Evolutionary conservation across 257 asterid species (phyloP).

Genomic region (Leptodermis oblonga): DNA sequence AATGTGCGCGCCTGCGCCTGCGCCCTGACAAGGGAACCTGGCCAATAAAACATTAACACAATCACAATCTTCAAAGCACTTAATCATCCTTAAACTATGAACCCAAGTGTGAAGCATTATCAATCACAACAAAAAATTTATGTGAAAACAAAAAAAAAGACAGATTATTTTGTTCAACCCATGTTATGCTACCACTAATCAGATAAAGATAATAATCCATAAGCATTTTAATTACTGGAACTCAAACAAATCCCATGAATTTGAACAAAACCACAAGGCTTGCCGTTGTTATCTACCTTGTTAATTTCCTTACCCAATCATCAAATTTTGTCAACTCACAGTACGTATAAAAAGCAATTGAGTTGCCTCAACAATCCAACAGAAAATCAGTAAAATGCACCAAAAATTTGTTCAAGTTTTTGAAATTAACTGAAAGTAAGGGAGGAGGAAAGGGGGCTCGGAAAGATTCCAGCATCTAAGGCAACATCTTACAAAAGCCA

Average conservation of each 20-base stretch:
- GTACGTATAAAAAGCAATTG: not conserved
- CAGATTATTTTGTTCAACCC: not conserved
- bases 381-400: not conserved
- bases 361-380: not conserved
- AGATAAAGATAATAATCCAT: not conserved
- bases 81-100: not conserved
- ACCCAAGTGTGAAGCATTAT: not conserved
- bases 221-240: not conserved
- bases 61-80: not conserved
- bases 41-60: not conserved
- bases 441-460: slow-evolving; percentile 14
- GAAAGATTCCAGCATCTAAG: not conserved
- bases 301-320: too few relatives aligned
- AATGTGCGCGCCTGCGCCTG: not conserved
- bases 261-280: not conserved
- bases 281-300: too few relatives aligned
- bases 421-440: too few relatives aligned
- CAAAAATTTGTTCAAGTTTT: too few relatives aligned
- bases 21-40: not conserved
- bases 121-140: not conserved
- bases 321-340: too few relatives aligned
- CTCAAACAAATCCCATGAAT: not conserved
- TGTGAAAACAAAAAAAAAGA: not conserved
- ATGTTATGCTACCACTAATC: not conserved
- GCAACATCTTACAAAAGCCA: not conserved